Evolutionary conservation across 1,284 basidiomycete genomes (phyloP), one percentile per base, ranked within the genome.

Genomic region (Fistulina hepatica): DNA sequence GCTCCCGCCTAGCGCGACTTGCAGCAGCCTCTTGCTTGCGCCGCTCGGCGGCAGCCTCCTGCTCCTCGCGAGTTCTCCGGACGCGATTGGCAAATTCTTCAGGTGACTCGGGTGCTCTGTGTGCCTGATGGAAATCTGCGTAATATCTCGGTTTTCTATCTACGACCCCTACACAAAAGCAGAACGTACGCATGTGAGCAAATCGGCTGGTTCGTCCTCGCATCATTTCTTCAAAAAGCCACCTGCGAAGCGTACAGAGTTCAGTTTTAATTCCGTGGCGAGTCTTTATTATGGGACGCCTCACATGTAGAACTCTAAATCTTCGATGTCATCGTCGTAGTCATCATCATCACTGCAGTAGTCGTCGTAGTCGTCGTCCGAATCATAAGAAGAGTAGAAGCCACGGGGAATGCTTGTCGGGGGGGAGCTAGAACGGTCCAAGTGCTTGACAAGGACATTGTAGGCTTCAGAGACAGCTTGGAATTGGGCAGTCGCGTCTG

Each of bases 401-500:
- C 48, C 41, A 37, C 25, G 36, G 50, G 41, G 51, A 46, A 16
- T 27, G 45, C 19, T 50, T 47, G 21, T 50, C 54, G 39, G 52
- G 19, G 37, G 27, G 13, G 28, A 31, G 9, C 15, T 31, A 45
- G 62, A 57, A 33, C 48, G 52, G 41, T 75, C 67, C 21, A 75
- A 55, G 50, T 80, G 67, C 44, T 70, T 69, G 37, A 69, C 54
- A 32, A 82, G 63, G 23, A 69, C 51, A 34, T 69, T 67, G 58
- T 81, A 85, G 4, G 81, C 81, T 41, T 74, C 76, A 43, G 75
- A 69, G 30, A 84, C 53, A 37, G 63, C 58, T 53, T 84, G 80
- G 50, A 85, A 84, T 49, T 76, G 62, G 3, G 61, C 62, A 24
- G 80, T 83, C 37, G 81, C 80, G 47, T 69, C 63, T 32, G 64